Conservation (phyloP, 2,329 filamentous ascomycete species). For the Botrytis fragariae region DNA sequence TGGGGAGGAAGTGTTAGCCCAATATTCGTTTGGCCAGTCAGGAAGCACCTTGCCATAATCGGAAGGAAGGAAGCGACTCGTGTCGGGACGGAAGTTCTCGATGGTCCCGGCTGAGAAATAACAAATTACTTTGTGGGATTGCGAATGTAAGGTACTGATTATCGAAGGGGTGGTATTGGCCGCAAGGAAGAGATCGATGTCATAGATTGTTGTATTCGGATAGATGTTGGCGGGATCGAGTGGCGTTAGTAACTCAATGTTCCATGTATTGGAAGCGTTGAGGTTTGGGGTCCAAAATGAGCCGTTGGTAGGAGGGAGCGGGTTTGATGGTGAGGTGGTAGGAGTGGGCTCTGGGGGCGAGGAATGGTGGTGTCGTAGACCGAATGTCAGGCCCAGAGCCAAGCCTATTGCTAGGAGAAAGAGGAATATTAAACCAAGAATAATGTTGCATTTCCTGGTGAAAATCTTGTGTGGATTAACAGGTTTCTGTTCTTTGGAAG, state of each 20-base stretch:
- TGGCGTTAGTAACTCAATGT: slow-evolving; percentile 18
- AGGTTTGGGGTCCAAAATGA: slow-evolving; percentile 17
- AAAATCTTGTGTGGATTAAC: slow-evolving; percentile 18
- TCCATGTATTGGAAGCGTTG: slow-evolving; percentile 19
- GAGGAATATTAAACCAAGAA: slow-evolving; percentile 16
- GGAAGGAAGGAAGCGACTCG: slow-evolving; percentile 47
- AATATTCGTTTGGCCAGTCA: slow-evolving; percentile 65
- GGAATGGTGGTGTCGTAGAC: slow-evolving; percentile 9
- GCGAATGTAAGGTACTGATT: slow-evolving; percentile 47
- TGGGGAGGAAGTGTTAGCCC: slow-evolving; percentile 57
- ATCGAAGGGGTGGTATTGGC: slow-evolving; percentile 46
- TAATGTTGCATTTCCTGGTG: slow-evolving; percentile 21
- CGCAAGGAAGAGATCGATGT: slow-evolving; percentile 40
- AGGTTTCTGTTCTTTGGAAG: not conserved
- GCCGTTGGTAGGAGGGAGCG: slow-evolving; percentile 12
- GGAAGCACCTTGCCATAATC: slow-evolving; percentile 57
- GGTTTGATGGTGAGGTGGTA: not conserved
- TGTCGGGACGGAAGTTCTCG: slow-evolving; percentile 60
- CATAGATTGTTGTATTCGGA: slow-evolving; percentile 34
- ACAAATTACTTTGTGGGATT: slow-evolving; percentile 63
- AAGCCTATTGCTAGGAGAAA: slow-evolving; percentile 15
- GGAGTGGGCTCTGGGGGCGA: not conserved
- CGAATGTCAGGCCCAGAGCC: slow-evolving; percentile 11
- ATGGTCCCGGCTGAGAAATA: slow-evolving; percentile 72
- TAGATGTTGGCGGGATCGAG: slow-evolving; percentile 24